Evolutionary conservation across 805 yeast genomes (phyloP).

Genomic region (Candida dajiaensis): DNA sequence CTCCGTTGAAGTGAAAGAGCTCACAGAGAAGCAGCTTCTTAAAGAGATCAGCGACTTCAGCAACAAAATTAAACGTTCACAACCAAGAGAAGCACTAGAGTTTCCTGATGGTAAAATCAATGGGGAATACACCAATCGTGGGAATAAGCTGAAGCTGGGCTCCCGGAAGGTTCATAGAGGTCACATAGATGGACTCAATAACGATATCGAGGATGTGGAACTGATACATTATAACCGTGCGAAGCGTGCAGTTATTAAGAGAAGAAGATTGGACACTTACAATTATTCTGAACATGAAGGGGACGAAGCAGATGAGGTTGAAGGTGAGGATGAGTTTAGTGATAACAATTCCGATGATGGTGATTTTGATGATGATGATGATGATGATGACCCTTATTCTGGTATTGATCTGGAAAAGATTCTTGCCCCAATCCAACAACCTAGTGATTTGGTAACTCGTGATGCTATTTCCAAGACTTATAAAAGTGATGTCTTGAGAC

Average conservation of each 20-base stretch:
- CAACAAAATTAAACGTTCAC: constrained; percentile 10
- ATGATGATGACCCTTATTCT: constrained; percentile 40
- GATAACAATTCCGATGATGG: too few relatives aligned
- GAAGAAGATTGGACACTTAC: constrained; percentile 23
- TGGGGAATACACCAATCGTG: constrained; percentile 44
- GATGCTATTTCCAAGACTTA: constrained; percentile 65
- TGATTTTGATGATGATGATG: too few relatives aligned
- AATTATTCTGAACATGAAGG: constrained; percentile 16
- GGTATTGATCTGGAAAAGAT: constrained; percentile 51
- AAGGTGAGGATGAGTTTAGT: too few relatives aligned
- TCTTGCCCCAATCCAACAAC: constrained; percentile 73
- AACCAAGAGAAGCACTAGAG: neutral
- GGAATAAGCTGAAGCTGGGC: constrained; percentile 49
- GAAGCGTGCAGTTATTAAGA: constrained; percentile 26
- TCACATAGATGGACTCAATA: constrained; percentile 30
- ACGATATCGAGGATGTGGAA: constrained; percentile 20
- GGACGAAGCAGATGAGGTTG: constrained; percentile 29
- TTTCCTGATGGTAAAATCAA: constrained; percentile 14
- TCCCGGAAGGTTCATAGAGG: constrained; percentile 42
- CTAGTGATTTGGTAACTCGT: constrained; percentile 71
- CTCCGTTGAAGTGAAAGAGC: neutral
- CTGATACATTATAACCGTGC: constrained; percentile 25
- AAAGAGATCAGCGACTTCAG: constrained; percentile 8
- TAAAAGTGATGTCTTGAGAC: constrained; percentile 46
- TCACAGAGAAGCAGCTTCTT: constrained; percentile 4